Conservation (phyloP, 1,284 basidiomycete genomes). For the Sanghuangporus baumii region DNA sequence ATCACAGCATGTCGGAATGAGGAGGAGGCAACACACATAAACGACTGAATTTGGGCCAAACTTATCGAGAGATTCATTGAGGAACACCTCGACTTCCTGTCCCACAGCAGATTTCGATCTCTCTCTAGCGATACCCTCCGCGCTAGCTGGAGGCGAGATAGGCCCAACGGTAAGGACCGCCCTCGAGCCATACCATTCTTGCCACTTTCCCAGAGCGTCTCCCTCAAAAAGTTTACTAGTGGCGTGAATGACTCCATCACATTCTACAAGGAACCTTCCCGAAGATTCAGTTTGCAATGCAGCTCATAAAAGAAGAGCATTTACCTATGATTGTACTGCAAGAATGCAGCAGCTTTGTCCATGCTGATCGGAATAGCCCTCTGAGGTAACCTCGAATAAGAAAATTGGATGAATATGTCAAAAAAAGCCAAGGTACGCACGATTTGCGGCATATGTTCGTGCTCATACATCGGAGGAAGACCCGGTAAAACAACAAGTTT, state of each 20-base stretch:
- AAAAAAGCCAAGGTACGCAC: background rate
- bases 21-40: conserved; percentile 7
- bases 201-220: background rate
- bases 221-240: conserved; percentile 2
- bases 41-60: conserved; percentile 13
- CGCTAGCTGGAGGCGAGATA: background rate
- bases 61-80: conserved; percentile 6
- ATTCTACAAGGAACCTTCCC: conserved; percentile 1
- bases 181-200: conserved; percentile 1
- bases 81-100: conserved; percentile 3
- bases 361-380: background rate
- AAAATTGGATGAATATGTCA: background rate
- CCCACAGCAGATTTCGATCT: background rate
- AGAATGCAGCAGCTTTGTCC: background rate
- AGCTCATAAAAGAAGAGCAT: background rate
- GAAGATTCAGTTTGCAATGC: too few relatives aligned
- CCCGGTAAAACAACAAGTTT: conserved; percentile 6
- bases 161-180: conserved; percentile 3
- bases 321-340: conserved; percentile 6
- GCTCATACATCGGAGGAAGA: conserved; percentile 15
- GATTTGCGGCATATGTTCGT: conserved; percentile 10
- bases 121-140: background rate
- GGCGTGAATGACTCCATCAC: conserved; percentile 3
- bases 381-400: background rate
- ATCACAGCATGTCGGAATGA: background rate